Conservation (phyloP, 805 yeast species). For the Lachancea mirantina region DNA sequence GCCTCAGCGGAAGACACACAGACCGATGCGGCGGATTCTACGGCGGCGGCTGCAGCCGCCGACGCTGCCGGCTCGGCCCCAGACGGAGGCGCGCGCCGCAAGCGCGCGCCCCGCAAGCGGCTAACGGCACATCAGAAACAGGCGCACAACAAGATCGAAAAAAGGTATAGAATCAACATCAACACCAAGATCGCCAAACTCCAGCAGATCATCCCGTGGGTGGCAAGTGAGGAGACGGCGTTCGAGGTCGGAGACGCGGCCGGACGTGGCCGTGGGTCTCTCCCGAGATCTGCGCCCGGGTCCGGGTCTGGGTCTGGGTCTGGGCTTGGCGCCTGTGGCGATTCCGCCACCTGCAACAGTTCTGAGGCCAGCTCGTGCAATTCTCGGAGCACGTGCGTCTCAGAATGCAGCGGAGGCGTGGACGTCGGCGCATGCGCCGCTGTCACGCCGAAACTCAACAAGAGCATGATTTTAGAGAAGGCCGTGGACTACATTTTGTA, state of each 20-base stretch:
- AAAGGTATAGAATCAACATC: conserved; percentile 63
- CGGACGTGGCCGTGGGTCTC: too few relatives aligned
- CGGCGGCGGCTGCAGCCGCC: conserved; percentile 1
- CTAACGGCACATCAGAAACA: conserved; percentile 54
- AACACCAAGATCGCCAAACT: conserved; percentile 64
- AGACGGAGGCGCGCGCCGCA: conserved; percentile 27
- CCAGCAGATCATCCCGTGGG: conserved; percentile 63
- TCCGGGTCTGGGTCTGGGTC: too few relatives aligned
- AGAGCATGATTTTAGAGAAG: conserved; percentile 60
- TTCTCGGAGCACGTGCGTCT: background rate
- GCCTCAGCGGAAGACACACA: background rate
- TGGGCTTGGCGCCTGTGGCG: too few relatives aligned
- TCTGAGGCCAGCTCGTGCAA: conserved; percentile 4
- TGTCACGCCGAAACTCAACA: conserved; percentile 43
- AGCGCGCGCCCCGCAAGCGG: conserved; percentile 48
- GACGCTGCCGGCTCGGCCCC: conserved; percentile 1
- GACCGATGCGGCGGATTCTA: background rate
- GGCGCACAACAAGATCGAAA: conserved; percentile 68
- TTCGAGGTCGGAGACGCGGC: conserved; percentile 38
- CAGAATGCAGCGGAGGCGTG: conserved; percentile 2
- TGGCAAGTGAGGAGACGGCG: conserved; percentile 54
- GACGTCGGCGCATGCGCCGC: conserved; percentile 9
- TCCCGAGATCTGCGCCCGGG: too few relatives aligned
- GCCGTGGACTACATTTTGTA: conserved; percentile 55
- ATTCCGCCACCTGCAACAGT: conserved; percentile 1